Evolutionary conservation across 2,329 filamentous ascomycete species (phyloP), one percentile per base, ranked within the genome.

Genomic region (Fusarium setosum): DNA sequence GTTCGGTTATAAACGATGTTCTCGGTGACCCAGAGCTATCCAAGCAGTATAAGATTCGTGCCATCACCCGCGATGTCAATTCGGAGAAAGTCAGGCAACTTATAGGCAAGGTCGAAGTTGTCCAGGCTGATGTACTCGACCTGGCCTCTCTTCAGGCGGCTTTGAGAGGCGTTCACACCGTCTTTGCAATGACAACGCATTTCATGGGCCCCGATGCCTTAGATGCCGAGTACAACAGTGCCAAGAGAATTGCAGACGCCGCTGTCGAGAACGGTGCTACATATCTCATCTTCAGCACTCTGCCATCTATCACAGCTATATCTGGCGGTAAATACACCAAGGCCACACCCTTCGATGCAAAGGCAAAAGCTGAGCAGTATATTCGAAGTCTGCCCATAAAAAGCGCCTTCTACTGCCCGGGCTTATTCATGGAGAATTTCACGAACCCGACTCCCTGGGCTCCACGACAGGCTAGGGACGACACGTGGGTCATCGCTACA

Each of bases 121-220:
- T 78, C 5, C 67, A 80, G 63, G 83, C 76, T 13, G 79, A 85
- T 42, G 63, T 83, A 17, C 69, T 74, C 42, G 74, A 80, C 60
- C 71, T 73, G 18, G 61, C 68, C 6, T 80, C 81, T 4, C 68
- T 86, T 6, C 71, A 73, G 8, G 29, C 64, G 13, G 83, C 83
- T 3, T 68, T 86, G 23, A 64, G 70, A 0, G 80, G 80, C 23
- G 80, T 78, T 3, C 79, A 86, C 60, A 82, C 82, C 1, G 79
- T 85, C 24, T 86, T 86, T 72, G 68, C 76, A 11, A 79, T 86
- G 56, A 86, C 83, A 18, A 78, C 73, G 61, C 73, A 82, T 31
- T 54, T 77, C 66, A 75, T 81, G 74, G 72, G 83, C 13, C 57
- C 68, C 2, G 40, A 59, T 8, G 60, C 60, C n/a, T 8, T 78